Base-by-base conservation (phyloP, 257 asterid species). In the Solanum phureja region DNA sequence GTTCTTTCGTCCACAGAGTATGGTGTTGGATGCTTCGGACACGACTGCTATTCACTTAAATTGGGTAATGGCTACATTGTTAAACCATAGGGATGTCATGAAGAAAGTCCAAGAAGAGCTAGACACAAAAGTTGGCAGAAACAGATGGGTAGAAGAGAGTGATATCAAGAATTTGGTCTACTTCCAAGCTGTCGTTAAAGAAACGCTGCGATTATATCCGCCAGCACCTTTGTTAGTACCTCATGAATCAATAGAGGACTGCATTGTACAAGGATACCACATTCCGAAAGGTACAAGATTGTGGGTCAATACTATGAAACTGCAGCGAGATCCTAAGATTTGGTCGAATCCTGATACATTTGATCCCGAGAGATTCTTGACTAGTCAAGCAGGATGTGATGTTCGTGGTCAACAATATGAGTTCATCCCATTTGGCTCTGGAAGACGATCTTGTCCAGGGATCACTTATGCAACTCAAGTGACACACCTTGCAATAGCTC, bases 381-480 rank as follows among this genome's bases (percentile, higher is more conserved):
- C 87, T 16, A n/a, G 77, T 69, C 87, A 66, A 35, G 79, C 3
- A 84, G 38, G 76, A 6, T 16, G 24, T 35, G 87, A 84, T 38
- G 35, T 64, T 38, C 56, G 75, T 0, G 87, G 77, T 3, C 66
- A 69, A 42, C 87, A 84, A 11, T 84, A 84, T 60, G 87, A 69
- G 62, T 64, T 60, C 75, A 84, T 84, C 27, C 87, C 87, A 3
- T 84, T 84, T 37, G 76, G 87, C 19, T 84, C 74, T 29, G 87
- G 79, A 40, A 84, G 87, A 37, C 79, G 87, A 84, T 84, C 79
- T 64, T 84, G 87, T 62, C 87, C 87, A 27, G 87, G 87, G 62
- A 84, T 84, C 8, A 60, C 87, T 3, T 84, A 84, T 56, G 87
- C 77, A 35, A 64, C 27, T n/a, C 74, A 84, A 84, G 79, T 84